These are phyloP conservation scores for Kregervanrija fluxuum DNA, from an alignment of 805 yeast species.

Conservation along the genomic window DNA sequence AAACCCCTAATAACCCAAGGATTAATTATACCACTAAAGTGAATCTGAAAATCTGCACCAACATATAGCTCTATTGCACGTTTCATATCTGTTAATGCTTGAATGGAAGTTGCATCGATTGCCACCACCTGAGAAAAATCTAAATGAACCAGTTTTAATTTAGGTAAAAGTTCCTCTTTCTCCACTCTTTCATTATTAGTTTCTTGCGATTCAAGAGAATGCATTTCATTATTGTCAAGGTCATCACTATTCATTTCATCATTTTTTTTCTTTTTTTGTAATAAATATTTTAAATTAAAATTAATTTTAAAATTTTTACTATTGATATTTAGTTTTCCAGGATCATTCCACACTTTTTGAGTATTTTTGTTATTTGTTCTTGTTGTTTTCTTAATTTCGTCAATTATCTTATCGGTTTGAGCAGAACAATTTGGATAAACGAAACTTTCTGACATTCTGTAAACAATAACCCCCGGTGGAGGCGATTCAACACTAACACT, in stretches of 20 bases:
- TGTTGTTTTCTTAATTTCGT: slow-evolving; percentile 55
- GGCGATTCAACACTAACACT: slow-evolving; percentile 60
- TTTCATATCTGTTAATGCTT: slow-evolving; percentile 66
- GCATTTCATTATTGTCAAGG: too few species aligned
- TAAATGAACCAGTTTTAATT: slow-evolving; percentile 61
- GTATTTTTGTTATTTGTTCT: slow-evolving; percentile 44
- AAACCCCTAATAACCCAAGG: slow-evolving; percentile 83
- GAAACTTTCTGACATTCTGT: slow-evolving; percentile 72
- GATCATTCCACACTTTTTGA: slow-evolving; percentile 85
- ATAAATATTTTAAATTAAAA: slow-evolving; percentile 10
- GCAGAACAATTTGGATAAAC: slow-evolving; percentile 73
- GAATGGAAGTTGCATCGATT: slow-evolving; percentile 73
- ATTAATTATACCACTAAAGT: slow-evolving; percentile 74
- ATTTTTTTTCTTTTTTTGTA: background rate
- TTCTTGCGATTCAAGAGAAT: slow-evolving; percentile 2
- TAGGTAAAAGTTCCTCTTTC: slow-evolving; percentile 50
- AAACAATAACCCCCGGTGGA: slow-evolving; percentile 85
- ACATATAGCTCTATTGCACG: slow-evolving; percentile 70
- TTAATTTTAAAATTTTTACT: too few species aligned
- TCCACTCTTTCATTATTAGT: slow-evolving; percentile 17
- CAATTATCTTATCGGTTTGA: slow-evolving; percentile 62
- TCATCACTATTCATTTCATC: background rate
- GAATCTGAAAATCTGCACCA: slow-evolving; percentile 80
- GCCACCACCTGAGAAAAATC: slow-evolving; percentile 74
- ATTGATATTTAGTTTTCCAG: slow-evolving; percentile 49